Evolutionary conservation across 108 stramenopile genomes (phyloP), one percentile per base, ranked within the genome.

Genomic region (Stephanodiscus minutulus): DNA sequence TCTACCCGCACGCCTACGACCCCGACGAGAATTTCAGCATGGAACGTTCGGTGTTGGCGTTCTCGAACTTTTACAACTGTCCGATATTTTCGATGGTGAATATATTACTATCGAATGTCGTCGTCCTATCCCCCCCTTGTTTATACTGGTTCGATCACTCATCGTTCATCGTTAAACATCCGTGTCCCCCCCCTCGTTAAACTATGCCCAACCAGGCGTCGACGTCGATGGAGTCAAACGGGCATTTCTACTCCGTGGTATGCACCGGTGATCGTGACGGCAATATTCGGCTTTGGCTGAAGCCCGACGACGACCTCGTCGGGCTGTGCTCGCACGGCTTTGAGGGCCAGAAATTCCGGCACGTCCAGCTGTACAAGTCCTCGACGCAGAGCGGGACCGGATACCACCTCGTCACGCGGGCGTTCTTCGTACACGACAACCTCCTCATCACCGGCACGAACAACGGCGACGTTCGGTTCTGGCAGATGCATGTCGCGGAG

Each of bases 381-480:
- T 71, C 70, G 5, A 75, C 66, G 20, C 66, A 62, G 9, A 53
- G 48, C 13, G 74, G 66, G 21, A 66, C 74, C 9, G 60, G 65
- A 27, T 59, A 36, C 24, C 66, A 67, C 41, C 64, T 67, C 17
- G 74, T 75, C 39, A 77, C 76, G 10, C 64, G 69, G 53, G 63
- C 59, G 10, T 57, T 63, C 21, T 77, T 77, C 29, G 49, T 77
- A 15, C 18, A 60, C n/a, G 25, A 73, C 36, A 31, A 72, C 21
- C 53, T 77, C 37, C 43, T 77, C 5, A 64, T 77, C 20, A 77
- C 71, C 20, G 71, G 71, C 39, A 73, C 72, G n/a, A 77, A 72
- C 39, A 54, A 65, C 44, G 76, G 76, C 12, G 71, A 72, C 43
- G 43, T 77, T 21, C 63, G 72, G 11, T 56, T 77, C 28, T 73